Base-by-base conservation (phyloP, 1,284 basidiomycete genomes). In the Phellopilus nigrolimitatus region DNA sequence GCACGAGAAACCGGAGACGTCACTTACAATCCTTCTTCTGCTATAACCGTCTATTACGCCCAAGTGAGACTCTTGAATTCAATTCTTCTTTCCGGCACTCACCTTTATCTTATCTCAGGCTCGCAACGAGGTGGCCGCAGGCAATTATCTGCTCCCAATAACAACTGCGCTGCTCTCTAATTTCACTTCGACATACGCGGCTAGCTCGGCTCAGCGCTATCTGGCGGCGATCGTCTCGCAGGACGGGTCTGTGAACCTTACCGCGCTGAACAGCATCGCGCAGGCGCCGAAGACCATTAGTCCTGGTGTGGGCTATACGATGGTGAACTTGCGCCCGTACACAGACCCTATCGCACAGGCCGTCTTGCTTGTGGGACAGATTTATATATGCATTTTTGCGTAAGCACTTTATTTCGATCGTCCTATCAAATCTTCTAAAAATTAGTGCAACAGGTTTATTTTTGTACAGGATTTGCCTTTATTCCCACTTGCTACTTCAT, bases 251-350 rank as follows among this genome's bases (percentile, higher is more conserved):
- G 66, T 64, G 7, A 76, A 75, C 54, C 58, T 64, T 3, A 72
- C 74, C 0, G 73, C 75, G 0, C 61, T 76, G 9, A 55, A 61
- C 22, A 57, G 68, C 25, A 63, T 74, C 15, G 66, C 70, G 0
- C 62, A 61, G 15, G 77, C 78, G 0, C 79, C 78, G 0, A 62
- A 66, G 45, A 79, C 76, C 2, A 66, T 81, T 46, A 60, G 66
- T 3, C 62, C 62, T 1, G 67, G 65, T 0, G 63, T 78, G 39
- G 61, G 56, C 10, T 71, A 64, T 59, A 62, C 61, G 5, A 52
- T 68, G 31, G 57, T 67, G 55, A 79, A 80, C 59, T 58, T 80
- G 1, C 64, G 76, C 9, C 75, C 75, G 0, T 80, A 74, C 59
- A 66, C 65, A 13, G 66, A 72, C 25, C 72, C 76, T 1, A 72